phyloP scores from a whole-genome alignment of 495 filamentous ascomycete genomes.

The Hypoxylon crocopeplum region DNA sequence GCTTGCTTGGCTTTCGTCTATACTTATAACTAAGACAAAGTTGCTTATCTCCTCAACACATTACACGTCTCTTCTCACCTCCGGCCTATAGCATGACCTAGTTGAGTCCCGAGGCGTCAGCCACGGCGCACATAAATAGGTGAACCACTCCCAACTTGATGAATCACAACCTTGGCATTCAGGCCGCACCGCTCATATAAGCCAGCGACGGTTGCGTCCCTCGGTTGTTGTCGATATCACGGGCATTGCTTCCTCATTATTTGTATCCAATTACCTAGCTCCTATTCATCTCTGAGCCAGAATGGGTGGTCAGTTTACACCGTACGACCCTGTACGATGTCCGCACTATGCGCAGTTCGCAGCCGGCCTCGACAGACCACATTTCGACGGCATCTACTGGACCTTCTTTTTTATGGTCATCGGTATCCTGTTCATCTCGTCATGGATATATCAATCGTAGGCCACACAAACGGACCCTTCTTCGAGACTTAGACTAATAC shows the following conservation, averaged over 20 bases:
- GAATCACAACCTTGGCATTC: background rate
- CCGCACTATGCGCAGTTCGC: slow-evolving; percentile 55
- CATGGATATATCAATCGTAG: slow-evolving; percentile 51
- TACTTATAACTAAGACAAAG: background rate
- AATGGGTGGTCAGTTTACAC: slow-evolving; percentile 47
- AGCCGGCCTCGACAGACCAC: slow-evolving; percentile 42
- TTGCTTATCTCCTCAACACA: background rate
- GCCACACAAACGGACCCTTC: slow-evolving; percentile 5
- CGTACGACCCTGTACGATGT: slow-evolving; percentile 45
- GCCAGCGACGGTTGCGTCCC: background rate
- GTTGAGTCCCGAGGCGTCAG: background rate
- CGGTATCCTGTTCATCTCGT: slow-evolving; percentile 46
- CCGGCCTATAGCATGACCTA: background rate
- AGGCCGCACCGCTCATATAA: background rate
- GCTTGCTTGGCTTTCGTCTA: slow-evolving; percentile 3
- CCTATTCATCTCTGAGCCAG: background rate
- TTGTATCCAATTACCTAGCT: slow-evolving; percentile 4
- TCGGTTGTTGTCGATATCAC: background rate
- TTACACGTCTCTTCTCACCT: background rate
- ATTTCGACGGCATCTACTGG: slow-evolving; percentile 58
- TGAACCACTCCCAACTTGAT: background rate
- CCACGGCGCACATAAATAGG: background rate
- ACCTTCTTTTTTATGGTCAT: slow-evolving; percentile 50
- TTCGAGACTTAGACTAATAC: background rate
- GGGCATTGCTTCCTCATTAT: background rate